Evolutionary conservation across 768 basidiomycete genomes (phyloP), one percentile per base, ranked within the genome.

Genomic region (Mycena galopus): DNA sequence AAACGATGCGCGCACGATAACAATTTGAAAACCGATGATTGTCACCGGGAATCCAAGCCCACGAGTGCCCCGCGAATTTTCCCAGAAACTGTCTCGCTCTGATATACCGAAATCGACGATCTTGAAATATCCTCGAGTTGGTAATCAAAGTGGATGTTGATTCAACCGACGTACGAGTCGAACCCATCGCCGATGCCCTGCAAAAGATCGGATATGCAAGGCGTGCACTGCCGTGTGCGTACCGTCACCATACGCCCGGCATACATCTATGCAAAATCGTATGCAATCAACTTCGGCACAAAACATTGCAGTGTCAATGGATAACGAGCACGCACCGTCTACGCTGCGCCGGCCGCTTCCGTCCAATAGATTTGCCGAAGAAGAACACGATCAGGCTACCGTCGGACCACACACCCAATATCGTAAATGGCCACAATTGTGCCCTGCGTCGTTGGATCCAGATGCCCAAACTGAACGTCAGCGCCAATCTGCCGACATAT

Each of bases 381-480:
- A 84, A 79, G 66, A 85, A 84, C 1, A 81, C 80, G 27, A 83
- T 75, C 39, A 85, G 66, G 62, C 82, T 82, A 1, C 83, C 84
- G 12, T n/a, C n/a, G n/a, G n/a, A 82, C 76, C 23, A 80, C 84
- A 72, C 82, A 85, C 21, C 83, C 84, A 33, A 85, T 85, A 67
- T 84, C 83, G 73, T 84, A 84, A 39, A 83, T 82, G 25, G 83
- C 83, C 3, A 84, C 84, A 30, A 85, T 85, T 0, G 81, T 81
- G 33, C 84, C 84, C 75, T 85, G 84, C 2, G 77, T 78, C 4
- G 83, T 83, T 5, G 83, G 79, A 66, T 81, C 75, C 0, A 83
- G 84, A 62, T 83, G 77, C 21, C 77, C 78, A 65, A 84, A 85
- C 73, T 81, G 83, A 64, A 84, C 84, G 71, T 84, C 77, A n/a